Percentiles rank a stretch among this genome's conserved stretches.
These are phyloP conservation scores for Bryum argenteum DNA, from an alignment of 225 moss, liverwort and hornwort genomes.

Conservation along the genomic window DNA sequence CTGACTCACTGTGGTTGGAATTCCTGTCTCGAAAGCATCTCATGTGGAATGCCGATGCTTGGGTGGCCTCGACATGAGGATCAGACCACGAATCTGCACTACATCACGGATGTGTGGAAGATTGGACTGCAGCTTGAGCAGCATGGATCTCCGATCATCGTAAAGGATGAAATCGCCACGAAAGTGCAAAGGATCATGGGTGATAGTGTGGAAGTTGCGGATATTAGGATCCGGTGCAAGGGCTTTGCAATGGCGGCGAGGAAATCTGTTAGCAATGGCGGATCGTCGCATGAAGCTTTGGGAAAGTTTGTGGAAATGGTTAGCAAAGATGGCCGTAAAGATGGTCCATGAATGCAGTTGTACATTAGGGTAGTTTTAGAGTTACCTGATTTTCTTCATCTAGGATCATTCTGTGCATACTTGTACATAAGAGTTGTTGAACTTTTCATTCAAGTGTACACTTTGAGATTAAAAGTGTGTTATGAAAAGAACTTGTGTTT, in stretches of 20 bases:
- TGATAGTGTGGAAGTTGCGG: not conserved
- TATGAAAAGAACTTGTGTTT: no score
- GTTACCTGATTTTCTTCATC: no score
- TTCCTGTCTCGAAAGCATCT: slow-evolving; percentile 8
- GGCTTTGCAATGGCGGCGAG: not conserved
- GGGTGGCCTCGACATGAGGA: slow-evolving; percentile 18
- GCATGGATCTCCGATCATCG: not conserved
- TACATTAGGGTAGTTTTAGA: no score
- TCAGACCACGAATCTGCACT: slow-evolving; percentile 16
- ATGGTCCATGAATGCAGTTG: no score
- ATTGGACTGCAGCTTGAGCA: slow-evolving; percentile 13
- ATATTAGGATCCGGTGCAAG: not conserved
- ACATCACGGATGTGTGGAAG: slow-evolving; percentile 29
- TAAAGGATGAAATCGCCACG: not conserved
- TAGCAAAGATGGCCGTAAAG: not conserved
- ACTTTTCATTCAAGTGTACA: no score
- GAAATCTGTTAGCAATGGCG: slow-evolving; percentile 4
- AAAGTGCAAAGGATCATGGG: slow-evolving; percentile 27
- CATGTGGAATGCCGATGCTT: slow-evolving; percentile 24
- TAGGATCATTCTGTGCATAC: no score
- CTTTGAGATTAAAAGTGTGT: no score
- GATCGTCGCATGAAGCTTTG: slow-evolving; percentile 10
- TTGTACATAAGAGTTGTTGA: no score
- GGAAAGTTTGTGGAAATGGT: slow-evolving; percentile 20
- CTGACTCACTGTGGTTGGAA: slow-evolving; percentile 32